phyloP scores from a whole-genome alignment of 2,329 filamentous ascomycete species.

The Aspergillus glaucus region DNA sequence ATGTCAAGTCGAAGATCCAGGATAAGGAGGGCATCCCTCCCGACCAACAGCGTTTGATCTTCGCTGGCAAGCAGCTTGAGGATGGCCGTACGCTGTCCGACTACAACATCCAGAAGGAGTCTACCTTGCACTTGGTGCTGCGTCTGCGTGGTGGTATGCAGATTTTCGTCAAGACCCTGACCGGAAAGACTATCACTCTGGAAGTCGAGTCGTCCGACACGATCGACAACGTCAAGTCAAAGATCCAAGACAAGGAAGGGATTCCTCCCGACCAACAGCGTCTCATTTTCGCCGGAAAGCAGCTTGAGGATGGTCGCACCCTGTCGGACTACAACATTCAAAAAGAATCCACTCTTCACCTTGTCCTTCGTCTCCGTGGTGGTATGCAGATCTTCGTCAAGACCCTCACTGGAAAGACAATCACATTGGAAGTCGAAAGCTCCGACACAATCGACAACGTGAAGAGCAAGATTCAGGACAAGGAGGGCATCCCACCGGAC shows the following conservation, averaged over 20 bases:
- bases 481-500: slow-evolving; percentile 69
- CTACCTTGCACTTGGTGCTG: slow-evolving; percentile 76
- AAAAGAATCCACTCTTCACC: slow-evolving; percentile 75
- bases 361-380: slow-evolving; percentile 75
- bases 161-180: slow-evolving; percentile 54
- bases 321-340: slow-evolving; percentile 96
- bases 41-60: slow-evolving; percentile 93
- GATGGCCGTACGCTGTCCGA: slow-evolving; percentile 85
- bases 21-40: slow-evolving; percentile 97
- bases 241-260: slow-evolving; percentile 76
- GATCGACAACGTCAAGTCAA: slow-evolving; percentile 89
- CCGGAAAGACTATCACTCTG: slow-evolving; percentile 87
- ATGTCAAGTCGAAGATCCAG: slow-evolving; percentile 95
- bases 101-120: slow-evolving; percentile 96
- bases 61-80: slow-evolving; percentile 93
- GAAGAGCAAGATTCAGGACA: slow-evolving; percentile 70
- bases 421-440: slow-evolving; percentile 61
- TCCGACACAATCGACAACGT: slow-evolving; percentile 67
- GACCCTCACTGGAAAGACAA: slow-evolving; percentile 69
- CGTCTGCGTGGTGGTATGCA: slow-evolving; percentile 76
- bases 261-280: slow-evolving; percentile 94
- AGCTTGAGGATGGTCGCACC: slow-evolving; percentile 85
- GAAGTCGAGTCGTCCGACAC: slow-evolving; percentile 87
- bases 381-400: slow-evolving; percentile 84
- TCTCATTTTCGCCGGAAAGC: slow-evolving; percentile 88